Conservation (phyloP, 1,284 basidiomycete genomes). For the Afroboletus lepidellus region DNA sequence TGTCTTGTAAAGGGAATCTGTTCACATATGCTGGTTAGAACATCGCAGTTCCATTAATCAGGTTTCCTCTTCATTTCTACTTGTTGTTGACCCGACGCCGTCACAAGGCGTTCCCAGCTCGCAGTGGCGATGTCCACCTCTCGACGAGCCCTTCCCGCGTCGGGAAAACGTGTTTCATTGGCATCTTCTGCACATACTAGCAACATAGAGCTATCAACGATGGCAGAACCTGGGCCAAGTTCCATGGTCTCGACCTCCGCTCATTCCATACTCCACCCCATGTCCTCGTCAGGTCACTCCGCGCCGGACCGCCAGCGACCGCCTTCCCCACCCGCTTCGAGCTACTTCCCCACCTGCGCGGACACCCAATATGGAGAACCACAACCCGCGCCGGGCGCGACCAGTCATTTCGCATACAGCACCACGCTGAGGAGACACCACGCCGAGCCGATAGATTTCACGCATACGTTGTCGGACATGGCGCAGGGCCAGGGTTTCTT, state of each 20-base stretch:
- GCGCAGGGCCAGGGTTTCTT: slow-evolving; percentile 42
- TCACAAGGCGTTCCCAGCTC: background rate
- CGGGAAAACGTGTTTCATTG: slow-evolving; percentile 20
- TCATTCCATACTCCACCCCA: slow-evolving; percentile 20
- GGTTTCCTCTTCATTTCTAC: background rate
- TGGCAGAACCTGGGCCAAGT: slow-evolving; percentile 15
- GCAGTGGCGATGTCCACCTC: slow-evolving; percentile 27
- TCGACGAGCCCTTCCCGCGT: slow-evolving; percentile 21
- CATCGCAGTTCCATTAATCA: background rate
- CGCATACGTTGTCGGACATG: slow-evolving; percentile 36
- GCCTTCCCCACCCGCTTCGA: slow-evolving; percentile 71
- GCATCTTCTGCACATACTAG: slow-evolving; percentile 7
- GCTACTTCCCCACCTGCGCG: slow-evolving; percentile 65
- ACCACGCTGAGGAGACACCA: slow-evolving; percentile 74
- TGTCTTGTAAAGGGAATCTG: slow-evolving; percentile 11
- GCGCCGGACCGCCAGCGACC: slow-evolving; percentile 34
- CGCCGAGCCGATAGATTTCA: slow-evolving; percentile 35
- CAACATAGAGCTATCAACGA: slow-evolving; percentile 15
- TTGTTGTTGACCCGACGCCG: background rate
- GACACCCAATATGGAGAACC: slow-evolving; percentile 49
- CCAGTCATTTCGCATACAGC: slow-evolving; percentile 77
- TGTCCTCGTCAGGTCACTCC: slow-evolving; percentile 8
- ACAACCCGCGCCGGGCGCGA: slow-evolving; percentile 58
- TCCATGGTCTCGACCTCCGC: slow-evolving; percentile 21
- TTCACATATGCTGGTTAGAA: slow-evolving; percentile 16